Evolutionary conservation across 345 rosid species (phyloP).

Genomic region (Capsella bursapastoris): DNA sequence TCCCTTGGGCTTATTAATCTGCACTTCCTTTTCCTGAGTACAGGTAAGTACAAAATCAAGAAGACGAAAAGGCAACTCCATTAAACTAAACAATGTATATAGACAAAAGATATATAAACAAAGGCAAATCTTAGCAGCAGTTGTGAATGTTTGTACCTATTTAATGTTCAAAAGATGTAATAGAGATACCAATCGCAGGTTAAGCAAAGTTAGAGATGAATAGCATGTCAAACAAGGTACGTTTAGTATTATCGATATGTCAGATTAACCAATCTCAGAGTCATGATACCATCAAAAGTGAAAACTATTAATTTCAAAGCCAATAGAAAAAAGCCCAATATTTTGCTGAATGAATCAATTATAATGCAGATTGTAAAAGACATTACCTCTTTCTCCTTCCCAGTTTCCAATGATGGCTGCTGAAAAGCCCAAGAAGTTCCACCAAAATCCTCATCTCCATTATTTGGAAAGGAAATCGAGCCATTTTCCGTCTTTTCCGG

Average conservation of each 20-base stretch:
- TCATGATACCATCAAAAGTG: slow-evolving; percentile 24
- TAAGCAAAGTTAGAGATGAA: slow-evolving; percentile 17
- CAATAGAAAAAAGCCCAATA: slow-evolving; percentile 29
- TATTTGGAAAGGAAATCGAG: slow-evolving; percentile 31
- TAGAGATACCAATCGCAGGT: background rate
- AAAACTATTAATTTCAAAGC: slow-evolving; percentile 32
- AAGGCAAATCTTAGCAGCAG: background rate
- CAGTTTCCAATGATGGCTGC: slow-evolving; percentile 51
- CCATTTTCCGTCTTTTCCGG: slow-evolving; percentile 33
- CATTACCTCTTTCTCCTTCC: slow-evolving; percentile 50
- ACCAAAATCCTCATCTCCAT: slow-evolving; percentile 26
- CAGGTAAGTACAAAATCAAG: slow-evolving; percentile 33
- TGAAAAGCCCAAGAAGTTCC: slow-evolving; percentile 59
- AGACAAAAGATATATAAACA: background rate
- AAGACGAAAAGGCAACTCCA: slow-evolving; percentile 10
- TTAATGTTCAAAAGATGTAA: background rate
- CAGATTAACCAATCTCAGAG: slow-evolving; percentile 8
- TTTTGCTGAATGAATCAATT: slow-evolving; percentile 32
- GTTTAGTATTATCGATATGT: background rate
- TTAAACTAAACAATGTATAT: slow-evolving; percentile 17
- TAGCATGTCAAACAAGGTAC: slow-evolving; percentile 12
- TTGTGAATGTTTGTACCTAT: background rate
- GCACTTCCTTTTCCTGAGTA: slow-evolving; percentile 50
- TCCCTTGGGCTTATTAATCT: slow-evolving; percentile 49
- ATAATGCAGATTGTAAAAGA: slow-evolving; percentile 18